phyloP scores from a whole-genome alignment of 345 rosid species.

The Brassica rapa region DNA sequence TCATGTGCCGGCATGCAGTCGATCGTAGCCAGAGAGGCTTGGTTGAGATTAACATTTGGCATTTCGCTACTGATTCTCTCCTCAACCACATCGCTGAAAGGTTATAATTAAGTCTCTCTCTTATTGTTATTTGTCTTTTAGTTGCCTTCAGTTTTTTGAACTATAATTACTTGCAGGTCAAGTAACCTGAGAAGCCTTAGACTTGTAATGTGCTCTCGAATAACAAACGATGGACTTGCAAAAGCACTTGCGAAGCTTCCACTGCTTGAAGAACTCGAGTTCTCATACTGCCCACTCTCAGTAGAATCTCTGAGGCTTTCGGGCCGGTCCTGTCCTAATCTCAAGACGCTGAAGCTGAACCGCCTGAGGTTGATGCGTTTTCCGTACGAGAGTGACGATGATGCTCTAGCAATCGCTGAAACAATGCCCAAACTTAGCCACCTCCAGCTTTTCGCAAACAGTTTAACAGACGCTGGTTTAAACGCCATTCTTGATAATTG shows the following conservation, averaged over 20 bases:
- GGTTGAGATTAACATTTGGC: slow-evolving; percentile 45
- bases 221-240: slow-evolving; percentile 47
- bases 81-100: slow-evolving; percentile 43
- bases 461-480: neutral
- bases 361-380: neutral
- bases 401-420: neutral
- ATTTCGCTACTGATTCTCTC: slow-evolving; percentile 47
- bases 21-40: slow-evolving; percentile 58
- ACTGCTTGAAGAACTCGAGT: slow-evolving; percentile 62
- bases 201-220: slow-evolving; percentile 33
- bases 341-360: slow-evolving; percentile 31
- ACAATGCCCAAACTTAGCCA: neutral
- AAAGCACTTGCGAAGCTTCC: slow-evolving; percentile 49
- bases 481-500: neutral
- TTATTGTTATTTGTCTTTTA: too few relatives aligned
- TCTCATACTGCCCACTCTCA: slow-evolving; percentile 37
- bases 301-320: neutral
- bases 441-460: neutral
- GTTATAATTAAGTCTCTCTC: too few relatives aligned
- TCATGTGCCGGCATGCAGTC: slow-evolving; percentile 51
- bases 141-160: neutral
- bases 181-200: slow-evolving; percentile 50
- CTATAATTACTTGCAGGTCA: slow-evolving; percentile 45
- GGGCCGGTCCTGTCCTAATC: slow-evolving; percentile 24
- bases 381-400: neutral